Evolutionary conservation across 805 yeast genomes (phyloP).

Genomic region (Lachancea waltii): DNA sequence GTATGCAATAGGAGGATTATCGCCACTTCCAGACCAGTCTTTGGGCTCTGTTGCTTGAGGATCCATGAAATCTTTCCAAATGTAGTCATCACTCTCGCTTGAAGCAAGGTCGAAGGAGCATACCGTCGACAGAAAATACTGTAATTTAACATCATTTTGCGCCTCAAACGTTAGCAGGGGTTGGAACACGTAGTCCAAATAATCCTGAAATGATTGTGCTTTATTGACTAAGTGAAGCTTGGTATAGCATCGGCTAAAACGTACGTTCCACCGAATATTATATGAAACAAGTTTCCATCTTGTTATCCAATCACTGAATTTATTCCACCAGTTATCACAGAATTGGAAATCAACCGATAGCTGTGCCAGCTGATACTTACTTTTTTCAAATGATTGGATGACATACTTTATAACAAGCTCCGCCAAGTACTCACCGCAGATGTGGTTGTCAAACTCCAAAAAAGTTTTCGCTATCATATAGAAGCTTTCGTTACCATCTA

Average conservation of each 20-base stretch:
- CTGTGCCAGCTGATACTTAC: slow-evolving; percentile 36
- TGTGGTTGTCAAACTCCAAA: slow-evolving; percentile 32
- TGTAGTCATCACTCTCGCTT: slow-evolving; percentile 19
- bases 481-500: slow-evolving; percentile 23
- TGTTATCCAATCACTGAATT: slow-evolving; percentile 33
- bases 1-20: slow-evolving; percentile 37
- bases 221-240: slow-evolving; percentile 17
- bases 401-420: slow-evolving; percentile 30
- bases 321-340: slow-evolving; percentile 29
- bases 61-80: slow-evolving; percentile 26
- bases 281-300: slow-evolving; percentile 35
- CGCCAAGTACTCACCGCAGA: slow-evolving; percentile 36
- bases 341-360: slow-evolving; percentile 33
- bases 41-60: slow-evolving; percentile 13
- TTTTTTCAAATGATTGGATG: slow-evolving; percentile 31
- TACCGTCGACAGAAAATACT: slow-evolving; percentile 29
- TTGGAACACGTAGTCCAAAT: slow-evolving; percentile 29
- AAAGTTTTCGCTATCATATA: slow-evolving; percentile 32
- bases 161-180: slow-evolving; percentile 31
- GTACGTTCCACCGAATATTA: slow-evolving; percentile 36
- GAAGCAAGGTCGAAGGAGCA: slow-evolving; percentile 31
- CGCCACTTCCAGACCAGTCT: slow-evolving; percentile 29
- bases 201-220: slow-evolving; percentile 31
- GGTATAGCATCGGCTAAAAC: slow-evolving; percentile 31
- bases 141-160: slow-evolving; percentile 21